Conservation (phyloP, 805 yeast species). For the Saccharomycopsis malanga region DNA sequence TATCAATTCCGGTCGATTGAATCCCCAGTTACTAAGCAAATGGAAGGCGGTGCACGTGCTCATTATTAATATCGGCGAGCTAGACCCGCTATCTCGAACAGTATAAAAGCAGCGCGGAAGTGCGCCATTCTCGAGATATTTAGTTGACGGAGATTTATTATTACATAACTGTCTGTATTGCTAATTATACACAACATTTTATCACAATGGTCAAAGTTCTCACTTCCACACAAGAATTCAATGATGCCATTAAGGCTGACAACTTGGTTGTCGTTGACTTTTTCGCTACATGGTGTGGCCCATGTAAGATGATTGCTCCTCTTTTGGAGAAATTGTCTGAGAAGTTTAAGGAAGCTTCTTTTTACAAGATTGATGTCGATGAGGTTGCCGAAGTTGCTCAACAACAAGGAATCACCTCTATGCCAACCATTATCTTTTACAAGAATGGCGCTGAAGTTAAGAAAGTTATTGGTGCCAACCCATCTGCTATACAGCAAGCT, state of each 20-base stretch:
- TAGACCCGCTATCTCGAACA: too few species aligned
- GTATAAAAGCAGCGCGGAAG: not conserved
- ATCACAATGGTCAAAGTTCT: slow-evolving; percentile 49
- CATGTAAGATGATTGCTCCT: slow-evolving; percentile 97
- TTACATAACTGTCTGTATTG: too few species aligned
- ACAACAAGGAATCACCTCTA: slow-evolving; percentile 49
- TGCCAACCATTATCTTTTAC: slow-evolving; percentile 69
- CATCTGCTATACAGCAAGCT: slow-evolving; percentile 70
- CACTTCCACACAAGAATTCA: slow-evolving; percentile 52
- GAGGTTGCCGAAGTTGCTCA: slow-evolving; percentile 70
- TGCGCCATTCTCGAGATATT: too few species aligned
- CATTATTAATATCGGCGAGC: not conserved
- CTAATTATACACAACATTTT: too few species aligned
- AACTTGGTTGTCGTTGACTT: slow-evolving; percentile 90
- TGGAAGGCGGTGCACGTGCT: not conserved
- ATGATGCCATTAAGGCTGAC: slow-evolving; percentile 50
- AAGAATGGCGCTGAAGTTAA: slow-evolving; percentile 75
- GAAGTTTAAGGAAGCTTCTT: slow-evolving; percentile 57
- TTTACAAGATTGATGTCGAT: slow-evolving; percentile 91
- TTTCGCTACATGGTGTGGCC: slow-evolving; percentile 98
- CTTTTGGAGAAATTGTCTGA: slow-evolving; percentile 72
- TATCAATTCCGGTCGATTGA: too few species aligned
- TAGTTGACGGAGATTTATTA: too few species aligned
- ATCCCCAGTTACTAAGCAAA: too few species aligned
- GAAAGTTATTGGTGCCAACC: slow-evolving; percentile 86